phyloP scores from a whole-genome alignment of 768 basidiomycete species.

The Termitomyces heimii region DNA sequence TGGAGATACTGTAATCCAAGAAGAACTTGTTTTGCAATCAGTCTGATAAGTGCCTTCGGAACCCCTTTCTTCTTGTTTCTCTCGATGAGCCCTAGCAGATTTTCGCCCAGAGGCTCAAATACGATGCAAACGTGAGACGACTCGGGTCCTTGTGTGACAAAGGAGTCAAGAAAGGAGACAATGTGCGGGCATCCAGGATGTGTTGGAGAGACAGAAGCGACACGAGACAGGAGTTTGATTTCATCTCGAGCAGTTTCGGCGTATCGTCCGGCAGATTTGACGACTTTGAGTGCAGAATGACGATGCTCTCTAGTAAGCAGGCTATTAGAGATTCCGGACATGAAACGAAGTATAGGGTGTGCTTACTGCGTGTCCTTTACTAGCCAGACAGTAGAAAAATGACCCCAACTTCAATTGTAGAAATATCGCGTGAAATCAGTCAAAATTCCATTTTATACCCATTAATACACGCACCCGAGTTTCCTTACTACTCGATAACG shows the following conservation, averaged over 20 bases:
- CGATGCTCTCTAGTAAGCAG: conserved; percentile 44
- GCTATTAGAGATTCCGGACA: not conserved
- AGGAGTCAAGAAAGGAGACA: conserved; percentile 89
- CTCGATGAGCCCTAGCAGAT: conserved; percentile 67
- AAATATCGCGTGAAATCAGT: conserved; percentile 17
- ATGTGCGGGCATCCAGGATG: conserved; percentile 80
- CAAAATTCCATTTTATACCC: conserved; percentile 14
- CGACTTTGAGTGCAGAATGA: conserved; percentile 91
- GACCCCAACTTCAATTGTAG: conserved; percentile 66
- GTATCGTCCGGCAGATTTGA: conserved; percentile 92
- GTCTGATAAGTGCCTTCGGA: conserved; percentile 73
- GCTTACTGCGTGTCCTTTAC: conserved; percentile 71
- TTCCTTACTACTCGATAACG: conserved; percentile 87
- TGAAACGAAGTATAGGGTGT: not conserved
- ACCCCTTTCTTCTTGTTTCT: conserved; percentile 82
- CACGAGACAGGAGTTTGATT: conserved; percentile 83
- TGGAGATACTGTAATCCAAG: conserved; percentile 90
- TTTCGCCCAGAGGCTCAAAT: conserved; percentile 82
- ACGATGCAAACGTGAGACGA: conserved; percentile 84
- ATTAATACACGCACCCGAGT: conserved; percentile 54
- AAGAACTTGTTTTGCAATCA: conserved; percentile 81
- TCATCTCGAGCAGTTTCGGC: conserved; percentile 96
- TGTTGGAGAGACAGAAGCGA: conserved; percentile 60
- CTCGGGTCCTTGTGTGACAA: conserved; percentile 70
- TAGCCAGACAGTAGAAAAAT: conserved; percentile 94